A percentile compares a stretch with the other conserved stretches of the same genome.
Conservation (phyloP, 2,329 filamentous ascomycete genomes). For the Fusarium sp. region DNA sequence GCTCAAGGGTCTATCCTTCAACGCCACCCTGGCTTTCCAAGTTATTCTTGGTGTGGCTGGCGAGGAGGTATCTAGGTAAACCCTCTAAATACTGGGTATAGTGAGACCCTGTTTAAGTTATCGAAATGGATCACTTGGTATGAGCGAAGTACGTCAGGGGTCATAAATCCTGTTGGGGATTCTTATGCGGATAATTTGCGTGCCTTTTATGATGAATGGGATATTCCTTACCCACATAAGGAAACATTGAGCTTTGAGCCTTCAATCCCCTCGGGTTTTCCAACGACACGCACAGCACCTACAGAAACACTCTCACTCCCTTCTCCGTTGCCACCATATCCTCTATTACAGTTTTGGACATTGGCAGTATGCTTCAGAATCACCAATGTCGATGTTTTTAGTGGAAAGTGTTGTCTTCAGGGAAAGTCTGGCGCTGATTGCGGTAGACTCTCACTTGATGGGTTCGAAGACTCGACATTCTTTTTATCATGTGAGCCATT, state of each 20-base stretch:
- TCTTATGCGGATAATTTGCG: neutral
- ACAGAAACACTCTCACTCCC: neutral
- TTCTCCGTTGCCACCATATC: neutral
- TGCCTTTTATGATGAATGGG: neutral
- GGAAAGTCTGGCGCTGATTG: neutral
- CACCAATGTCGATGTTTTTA: neutral
- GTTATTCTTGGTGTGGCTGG: slow-evolving; percentile 35
- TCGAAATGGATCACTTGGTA: neutral
- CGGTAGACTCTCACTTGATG: neutral
- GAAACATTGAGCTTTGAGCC: neutral
- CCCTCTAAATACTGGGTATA: no score
- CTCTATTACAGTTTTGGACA: neutral
- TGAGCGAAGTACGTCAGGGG: neutral
- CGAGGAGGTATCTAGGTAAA: neutral
- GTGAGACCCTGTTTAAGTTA: neutral
- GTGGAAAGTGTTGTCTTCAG: neutral
- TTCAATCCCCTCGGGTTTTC: neutral
- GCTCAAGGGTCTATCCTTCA: neutral
- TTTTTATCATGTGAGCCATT: neutral
- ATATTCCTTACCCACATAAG: neutral
- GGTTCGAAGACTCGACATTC: neutral
- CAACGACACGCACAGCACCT: neutral
- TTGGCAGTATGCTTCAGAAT: neutral
- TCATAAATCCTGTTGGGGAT: neutral
- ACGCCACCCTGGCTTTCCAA: slow-evolving; percentile 17